Base-by-base conservation (phyloP, 2,329 filamentous ascomycete species). In the Mariannaea elegans region DNA sequence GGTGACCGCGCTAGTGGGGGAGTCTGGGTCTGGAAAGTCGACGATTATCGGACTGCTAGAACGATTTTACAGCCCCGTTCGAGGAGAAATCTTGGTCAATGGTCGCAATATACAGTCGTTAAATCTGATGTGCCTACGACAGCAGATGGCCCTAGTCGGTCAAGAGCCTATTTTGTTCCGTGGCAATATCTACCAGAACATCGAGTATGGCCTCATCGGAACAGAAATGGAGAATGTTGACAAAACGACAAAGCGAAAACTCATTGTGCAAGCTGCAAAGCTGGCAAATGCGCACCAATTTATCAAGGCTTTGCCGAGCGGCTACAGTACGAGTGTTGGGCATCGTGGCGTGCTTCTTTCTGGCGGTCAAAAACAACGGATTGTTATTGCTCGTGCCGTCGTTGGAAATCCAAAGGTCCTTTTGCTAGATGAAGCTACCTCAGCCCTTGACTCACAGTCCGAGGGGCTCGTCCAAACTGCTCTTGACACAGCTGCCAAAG, bases 391-490 rank as follows among this genome's bases (percentile, higher is more conserved):
- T 6, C 72, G 78, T 14, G 75, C 73, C 41, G 74, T 80, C 38
- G 70, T 81, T n/a, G 73, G 72, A 3, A 65, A 76, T 27, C 77
- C 78, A 1, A 75, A 74, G 39, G 85, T 91, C 29, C 77, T 91
- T 0, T 81, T 91, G 14, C 74, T 90, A 2, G 88, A 91, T 60
- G 88, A 91, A 72, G 88, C 88, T 1, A 91, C 88, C 0, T 85
- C 82, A 42, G 84, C 87, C 0, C 70, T 81, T 9, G 21, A 78
- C 48, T 71, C 74, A 1, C 72, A 77, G n/a, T 72, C 78, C 1
- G 78, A 81, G 42, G 72, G 76, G 1, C 77, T 83, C 13, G 84
- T 88, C 1, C 84, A 87, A 62, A 72, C 78, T 19, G 84, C 84
- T 0, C 76, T 87, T 5, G 80, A 82, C 47, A 77, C 76, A n/a